A percentile compares a stretch with the other conserved stretches of the same genome.
phyloP scores from a whole-genome alignment of 345 rosid genomes.

The Citrus cavaleriei region DNA sequence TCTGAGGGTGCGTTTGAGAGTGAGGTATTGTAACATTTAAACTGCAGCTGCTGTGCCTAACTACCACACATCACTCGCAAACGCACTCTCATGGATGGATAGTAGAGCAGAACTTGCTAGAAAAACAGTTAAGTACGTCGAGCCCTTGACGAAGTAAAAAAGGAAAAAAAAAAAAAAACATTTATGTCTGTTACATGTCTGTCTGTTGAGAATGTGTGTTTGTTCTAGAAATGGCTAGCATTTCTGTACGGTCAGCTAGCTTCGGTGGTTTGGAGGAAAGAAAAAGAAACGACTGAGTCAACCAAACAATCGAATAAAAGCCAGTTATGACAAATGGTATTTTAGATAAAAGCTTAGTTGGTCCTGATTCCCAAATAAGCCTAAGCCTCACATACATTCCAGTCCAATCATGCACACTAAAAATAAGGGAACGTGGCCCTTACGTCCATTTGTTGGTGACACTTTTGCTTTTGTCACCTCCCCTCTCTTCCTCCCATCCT shows the following conservation, averaged over 20 bases:
- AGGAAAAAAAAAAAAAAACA: no score
- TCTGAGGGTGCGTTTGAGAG: accelerated
- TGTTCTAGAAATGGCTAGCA: background rate
- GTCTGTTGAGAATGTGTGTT: background rate
- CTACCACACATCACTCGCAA: no score
- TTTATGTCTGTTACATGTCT: background rate
- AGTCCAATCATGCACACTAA: background rate
- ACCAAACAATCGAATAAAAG: background rate
- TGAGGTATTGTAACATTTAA: no score
- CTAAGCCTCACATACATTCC: background rate
- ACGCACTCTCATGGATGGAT: background rate
- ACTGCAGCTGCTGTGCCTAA: no score
- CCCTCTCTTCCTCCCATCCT: conserved; percentile 20
- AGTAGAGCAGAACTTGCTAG: background rate
- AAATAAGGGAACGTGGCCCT: conserved; percentile 8
- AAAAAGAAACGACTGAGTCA: conserved; percentile 29
- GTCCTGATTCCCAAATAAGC: conserved; percentile 17
- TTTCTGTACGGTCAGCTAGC: background rate
- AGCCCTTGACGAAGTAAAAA: background rate
- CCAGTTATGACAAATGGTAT: background rate
- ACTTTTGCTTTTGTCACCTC: conserved; percentile 17
- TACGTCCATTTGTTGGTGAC: conserved; percentile 15
- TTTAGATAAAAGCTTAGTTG: conserved; percentile 8
- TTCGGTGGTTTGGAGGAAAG: background rate
- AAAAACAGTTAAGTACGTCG: background rate